Evolutionary conservation across 2,329 filamentous ascomycete genomes (phyloP).

Genomic region (Nigrospora sphaerica): DNA sequence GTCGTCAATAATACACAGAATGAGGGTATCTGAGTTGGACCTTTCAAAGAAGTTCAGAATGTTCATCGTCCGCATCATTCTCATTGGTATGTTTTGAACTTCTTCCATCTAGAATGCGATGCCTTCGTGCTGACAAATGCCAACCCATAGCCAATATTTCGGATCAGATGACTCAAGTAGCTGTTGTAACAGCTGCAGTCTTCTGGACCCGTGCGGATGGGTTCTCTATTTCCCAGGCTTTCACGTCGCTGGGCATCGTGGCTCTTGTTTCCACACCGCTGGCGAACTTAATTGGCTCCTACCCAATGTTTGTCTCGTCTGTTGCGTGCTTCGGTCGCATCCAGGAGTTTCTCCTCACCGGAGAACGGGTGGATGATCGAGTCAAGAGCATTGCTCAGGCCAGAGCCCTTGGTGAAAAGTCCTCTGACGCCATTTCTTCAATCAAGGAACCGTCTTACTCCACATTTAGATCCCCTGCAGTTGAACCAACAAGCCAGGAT

Average conservation of each 20-base stretch:
- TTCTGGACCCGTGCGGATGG: conserved; percentile 15
- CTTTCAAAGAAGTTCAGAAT: conserved; percentile 1
- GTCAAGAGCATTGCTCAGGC: too few species aligned
- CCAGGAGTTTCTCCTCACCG: not conserved
- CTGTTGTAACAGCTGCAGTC: not conserved
- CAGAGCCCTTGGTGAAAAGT: not conserved
- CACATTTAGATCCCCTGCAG: not conserved
- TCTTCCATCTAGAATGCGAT: not conserved
- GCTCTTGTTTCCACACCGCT: conserved; percentile 4
- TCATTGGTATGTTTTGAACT: not conserved
- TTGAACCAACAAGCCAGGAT: not conserved
- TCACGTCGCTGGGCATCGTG: conserved; percentile 17
- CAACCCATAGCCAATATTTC: not conserved
- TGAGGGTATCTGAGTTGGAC: conserved; percentile 1
- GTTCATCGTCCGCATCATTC: not conserved
- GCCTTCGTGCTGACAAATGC: not conserved
- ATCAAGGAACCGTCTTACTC: not conserved
- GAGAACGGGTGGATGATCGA: not conserved
- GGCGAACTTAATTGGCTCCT: not conserved
- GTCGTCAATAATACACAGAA: not conserved
- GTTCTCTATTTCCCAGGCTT: conserved; percentile 30
- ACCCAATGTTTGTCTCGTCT: not conserved
- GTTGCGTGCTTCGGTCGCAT: conserved; percentile 1
- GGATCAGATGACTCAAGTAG: not conserved
- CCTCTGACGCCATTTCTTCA: not conserved